Evolutionary conservation across 768 basidiomycete genomes (phyloP), one percentile per base, ranked within the genome.

Genomic region (Fomitopsis serialis): DNA sequence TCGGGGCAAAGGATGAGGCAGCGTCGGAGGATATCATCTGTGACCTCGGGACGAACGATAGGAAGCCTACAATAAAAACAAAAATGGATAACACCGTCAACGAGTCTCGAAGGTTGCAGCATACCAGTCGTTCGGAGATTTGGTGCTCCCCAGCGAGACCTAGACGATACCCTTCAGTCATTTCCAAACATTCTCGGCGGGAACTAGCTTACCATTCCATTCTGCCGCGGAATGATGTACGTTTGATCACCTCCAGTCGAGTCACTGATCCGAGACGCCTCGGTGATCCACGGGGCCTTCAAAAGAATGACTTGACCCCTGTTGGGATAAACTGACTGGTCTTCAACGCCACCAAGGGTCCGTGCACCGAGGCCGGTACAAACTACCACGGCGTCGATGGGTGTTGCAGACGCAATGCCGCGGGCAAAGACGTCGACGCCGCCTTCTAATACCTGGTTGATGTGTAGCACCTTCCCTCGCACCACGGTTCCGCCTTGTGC

Each of bases 191-290:
- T 17, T 8, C 21, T 10, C n/a, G 10, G 34, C 8, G n/a, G 34
- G 15, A 13, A 40, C 5, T 32, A n/a, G 29, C 29, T 32, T 32
- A 32, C 29, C 11, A 32, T 11, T 32, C 29, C 15, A 78, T 85
- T 1, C 85, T 84, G 12, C 88, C 86, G 1, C 87, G 63, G 45
- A 89, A 89, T 85, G 52, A 84, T 72, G 66, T 87, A 89, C 43
- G 84, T 82, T 70, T 70, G 72, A 2, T 70, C 65, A 66, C 2
- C 76, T 3, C 69, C 64, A 10, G 68, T 66, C 17, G 58, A 59
- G 29, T 70, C 71, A 53, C 71, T 73, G 17, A 75, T 60, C 0
- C 81, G 79, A 50, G 74, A 69, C 8, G 83, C 84, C 61, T 75
- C 79, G 37, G 61, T 68, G 48, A 80, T 61, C 62, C 80, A 79